Evolutionary conservation across 306 rosid species (phyloP), one percentile per base, ranked within the genome.

Genomic region (Trifolium fragiferum): DNA sequence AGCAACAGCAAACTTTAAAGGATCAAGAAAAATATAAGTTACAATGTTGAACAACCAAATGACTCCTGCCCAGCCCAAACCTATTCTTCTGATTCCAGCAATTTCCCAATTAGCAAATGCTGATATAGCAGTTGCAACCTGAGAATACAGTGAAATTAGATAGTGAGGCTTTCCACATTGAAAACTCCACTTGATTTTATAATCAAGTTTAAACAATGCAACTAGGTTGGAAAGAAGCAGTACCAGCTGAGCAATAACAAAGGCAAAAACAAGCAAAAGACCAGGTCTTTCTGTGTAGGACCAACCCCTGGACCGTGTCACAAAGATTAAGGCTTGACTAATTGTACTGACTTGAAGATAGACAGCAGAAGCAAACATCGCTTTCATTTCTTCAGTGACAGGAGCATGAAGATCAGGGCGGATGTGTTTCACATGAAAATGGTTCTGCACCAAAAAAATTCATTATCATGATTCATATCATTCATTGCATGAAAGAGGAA

Each of bases 341-440:
- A 90, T 90, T 68, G 81, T 81, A 49, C 96, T 90, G 76, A 88
- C 92, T 90, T 86, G 96, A 72, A 90, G 90, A 76, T 90, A 86
- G 33, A 90, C 71, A 73, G 92, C 90, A 57, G 92, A 88, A 9
- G 86, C 85, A 80, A 90, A 10, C 83, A 20, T 85, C 59, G 11
- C 66, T 0, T 68, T 80, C 19, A 74, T 64, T 10, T 46, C 70
- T 2, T 41, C 55, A n/a, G 77, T 65, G 15, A 8, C 55, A 12
- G 4, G 11, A 1, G 23, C 10, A 10, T 75, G 0, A 8, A 35
- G 0, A 70, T 32, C 35, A 32, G 50, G 2, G 16, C 41, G 72
- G 70, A 89, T 67, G 73, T 65, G 70, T 14, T 1, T 71, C 74
- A 91, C 92, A 7, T 55, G 4, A 79, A 89, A 87, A 16, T 59